Conservation (phyloP, 2,329 filamentous ascomycete species). For the Verticillium longisporum region DNA sequence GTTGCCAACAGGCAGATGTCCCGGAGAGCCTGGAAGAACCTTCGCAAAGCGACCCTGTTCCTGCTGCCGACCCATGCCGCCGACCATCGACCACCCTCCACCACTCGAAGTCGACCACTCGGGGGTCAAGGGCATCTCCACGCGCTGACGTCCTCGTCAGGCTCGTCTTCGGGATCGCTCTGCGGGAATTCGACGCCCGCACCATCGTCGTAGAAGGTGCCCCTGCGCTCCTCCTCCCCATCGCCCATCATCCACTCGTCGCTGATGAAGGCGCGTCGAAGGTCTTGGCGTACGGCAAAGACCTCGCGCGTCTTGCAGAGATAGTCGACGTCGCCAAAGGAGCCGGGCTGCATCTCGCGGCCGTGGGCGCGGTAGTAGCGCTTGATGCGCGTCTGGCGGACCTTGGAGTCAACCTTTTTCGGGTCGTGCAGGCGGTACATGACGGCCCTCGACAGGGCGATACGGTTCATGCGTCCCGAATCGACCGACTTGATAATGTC, state of each 20-base stretch:
- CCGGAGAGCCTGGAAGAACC: neutral
- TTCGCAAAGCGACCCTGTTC: neutral
- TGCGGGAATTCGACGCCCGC: neutral
- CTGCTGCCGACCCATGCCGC: neutral
- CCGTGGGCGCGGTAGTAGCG: constrained; percentile 1
- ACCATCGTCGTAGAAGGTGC: constrained; percentile 2
- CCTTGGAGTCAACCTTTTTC: neutral
- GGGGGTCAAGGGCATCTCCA: neutral
- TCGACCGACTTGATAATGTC: neutral
- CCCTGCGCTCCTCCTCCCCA: neutral
- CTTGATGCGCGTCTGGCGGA: neutral
- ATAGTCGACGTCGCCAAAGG: neutral
- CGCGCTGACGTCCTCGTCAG: neutral
- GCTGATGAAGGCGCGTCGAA: neutral
- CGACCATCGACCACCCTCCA: neutral
- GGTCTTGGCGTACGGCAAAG: neutral
- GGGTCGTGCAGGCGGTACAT: neutral
- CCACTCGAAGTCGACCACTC: neutral
- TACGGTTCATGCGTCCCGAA: neutral
- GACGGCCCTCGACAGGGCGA: constrained; percentile 1
- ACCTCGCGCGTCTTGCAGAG: constrained; percentile 1
- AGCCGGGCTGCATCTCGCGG: neutral
- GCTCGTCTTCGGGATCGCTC: constrained; percentile 1
- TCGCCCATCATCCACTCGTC: constrained; percentile 4
- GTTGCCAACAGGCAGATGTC: neutral